These are phyloP conservation scores for Russula olivacea DNA, from an alignment of 768 basidiomycete species.

Conservation along the genomic window DNA sequence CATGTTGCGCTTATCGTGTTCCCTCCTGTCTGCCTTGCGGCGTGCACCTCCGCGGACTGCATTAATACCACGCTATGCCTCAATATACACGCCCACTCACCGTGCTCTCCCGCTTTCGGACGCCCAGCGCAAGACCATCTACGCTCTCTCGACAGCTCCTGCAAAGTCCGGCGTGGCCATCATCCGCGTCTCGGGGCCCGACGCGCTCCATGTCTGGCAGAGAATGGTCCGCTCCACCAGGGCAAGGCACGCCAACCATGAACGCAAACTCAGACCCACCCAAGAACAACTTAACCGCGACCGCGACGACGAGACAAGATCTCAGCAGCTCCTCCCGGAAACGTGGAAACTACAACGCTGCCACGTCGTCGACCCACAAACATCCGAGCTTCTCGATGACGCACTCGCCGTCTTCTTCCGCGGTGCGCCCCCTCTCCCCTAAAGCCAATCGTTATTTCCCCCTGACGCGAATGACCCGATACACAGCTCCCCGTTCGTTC, in stretches of 20 bases:
- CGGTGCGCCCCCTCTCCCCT: constrained; percentile 38
- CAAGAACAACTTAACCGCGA: not conserved
- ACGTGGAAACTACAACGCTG: constrained; percentile 71
- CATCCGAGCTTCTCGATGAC: constrained; percentile 62
- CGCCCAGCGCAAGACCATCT: constrained; percentile 70
- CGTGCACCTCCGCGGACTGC: not conserved
- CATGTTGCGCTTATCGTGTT: not conserved
- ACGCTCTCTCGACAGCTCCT: constrained; percentile 80
- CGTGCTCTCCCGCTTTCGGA: constrained; percentile 34
- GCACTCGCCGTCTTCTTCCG: constrained; percentile 78
- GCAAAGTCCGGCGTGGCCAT: constrained; percentile 83
- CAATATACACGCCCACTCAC: not conserved
- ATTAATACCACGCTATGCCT: not conserved
- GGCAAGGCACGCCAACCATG: not conserved
- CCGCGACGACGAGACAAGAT: not conserved
- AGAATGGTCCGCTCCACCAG: constrained; percentile 43
- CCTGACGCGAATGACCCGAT: not conserved
- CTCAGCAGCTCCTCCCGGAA: constrained; percentile 33
- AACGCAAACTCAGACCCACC: constrained; percentile 13
- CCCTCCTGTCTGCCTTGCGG: not conserved
- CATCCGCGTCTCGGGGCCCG: constrained; percentile 76
- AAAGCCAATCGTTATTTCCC: not conserved
- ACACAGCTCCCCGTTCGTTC: constrained; percentile 67
- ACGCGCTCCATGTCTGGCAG: constrained; percentile 56
- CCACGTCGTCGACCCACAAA: constrained; percentile 56